Evolutionary conservation across 495 filamentous ascomycete genomes (phyloP), one percentile per base, ranked within the genome.

Genomic region (Terfezia boudieri): DNA sequence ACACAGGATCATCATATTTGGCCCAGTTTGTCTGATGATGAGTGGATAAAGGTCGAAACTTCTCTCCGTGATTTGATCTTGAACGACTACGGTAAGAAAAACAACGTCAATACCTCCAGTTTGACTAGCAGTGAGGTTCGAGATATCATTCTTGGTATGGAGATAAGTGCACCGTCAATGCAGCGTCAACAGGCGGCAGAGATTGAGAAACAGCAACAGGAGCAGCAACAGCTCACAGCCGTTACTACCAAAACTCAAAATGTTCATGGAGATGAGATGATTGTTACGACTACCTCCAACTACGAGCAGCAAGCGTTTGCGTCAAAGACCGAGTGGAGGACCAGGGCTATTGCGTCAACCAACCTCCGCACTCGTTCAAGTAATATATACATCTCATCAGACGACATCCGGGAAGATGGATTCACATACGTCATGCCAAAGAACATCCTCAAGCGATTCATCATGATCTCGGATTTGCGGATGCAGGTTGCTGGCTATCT

Each of bases 11-110:
- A 99, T 67, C 92, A 99, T 64, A 96, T 99, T 66, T 99, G 92
- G 92, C 92, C 92, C 1, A 79, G 84, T 3, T 70, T 99, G 9
- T 82, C 84, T 0, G 90, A 99, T 58, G 92, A 99, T 55, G 88
- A 94, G 59, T 99, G 92, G 90, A 87, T 95, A 67, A 94, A 95
- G 76, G 86, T 99, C 20, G 92, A 99, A 75, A 84, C 86, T 56
- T 86, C 94, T 65, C 71, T 99, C 52, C 79, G 92, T 61, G 92
- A 99, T 74, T 69, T 99, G 53, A 96, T 99, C 59, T 67, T 99
- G 55, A 94, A 95, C 56, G 90, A 99, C 66, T 99, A 99, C 62
- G 92, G 92, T 61, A 96, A 96, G 78, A 96, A 96, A 74, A 99
- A 96, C 69, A 95, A 96, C 61, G 92, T 99, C 70, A 96, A 95